Evolutionary conservation across 2,329 filamentous ascomycete genomes (phyloP).

Genomic region (Curvularia verruculosa): DNA sequence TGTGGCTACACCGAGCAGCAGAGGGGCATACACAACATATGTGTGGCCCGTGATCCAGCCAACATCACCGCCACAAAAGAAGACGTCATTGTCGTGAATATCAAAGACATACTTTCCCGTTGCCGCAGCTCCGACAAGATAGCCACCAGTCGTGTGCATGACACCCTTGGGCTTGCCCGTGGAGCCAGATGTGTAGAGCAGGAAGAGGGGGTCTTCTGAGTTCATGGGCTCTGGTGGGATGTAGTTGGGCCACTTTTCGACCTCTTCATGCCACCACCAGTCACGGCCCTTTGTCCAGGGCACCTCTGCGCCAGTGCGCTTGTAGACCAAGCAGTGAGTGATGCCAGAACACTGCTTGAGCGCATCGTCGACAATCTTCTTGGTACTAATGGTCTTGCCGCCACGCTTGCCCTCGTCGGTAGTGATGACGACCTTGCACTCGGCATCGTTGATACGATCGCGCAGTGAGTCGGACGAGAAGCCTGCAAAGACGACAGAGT

Average conservation of each 20-base stretch:
- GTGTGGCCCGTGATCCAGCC: constrained; percentile 99
- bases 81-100: constrained; percentile 89
- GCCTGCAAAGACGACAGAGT: constrained; percentile 97
- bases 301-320: constrained; percentile 91
- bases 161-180: constrained; percentile 99
- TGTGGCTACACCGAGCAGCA: constrained; percentile 89
- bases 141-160: constrained; percentile 95
- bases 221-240: constrained; percentile 86
- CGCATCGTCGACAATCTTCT: constrained; percentile 98
- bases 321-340: constrained; percentile 84
- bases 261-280: constrained; percentile 98
- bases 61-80: constrained; percentile 98
- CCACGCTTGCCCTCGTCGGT: constrained; percentile 97
- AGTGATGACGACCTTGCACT: constrained; percentile 93
- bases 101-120: constrained; percentile 99
- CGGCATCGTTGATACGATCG: constrained; percentile 89
- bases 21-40: constrained; percentile 95
- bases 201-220: constrained; percentile 94
- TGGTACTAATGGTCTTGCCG: constrained; percentile 95
- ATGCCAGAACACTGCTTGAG: constrained; percentile 95
- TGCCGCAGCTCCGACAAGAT: constrained; percentile 88
- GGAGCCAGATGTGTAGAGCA: constrained; percentile 96
- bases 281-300: constrained; percentile 90
- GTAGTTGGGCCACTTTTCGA: constrained; percentile 94
- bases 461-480: constrained; percentile 96